A percentile compares a stretch with the other conserved stretches of the same genome.
Conservation (phyloP, 75 land plant genomes). For the Pinus albicaulis region DNA sequence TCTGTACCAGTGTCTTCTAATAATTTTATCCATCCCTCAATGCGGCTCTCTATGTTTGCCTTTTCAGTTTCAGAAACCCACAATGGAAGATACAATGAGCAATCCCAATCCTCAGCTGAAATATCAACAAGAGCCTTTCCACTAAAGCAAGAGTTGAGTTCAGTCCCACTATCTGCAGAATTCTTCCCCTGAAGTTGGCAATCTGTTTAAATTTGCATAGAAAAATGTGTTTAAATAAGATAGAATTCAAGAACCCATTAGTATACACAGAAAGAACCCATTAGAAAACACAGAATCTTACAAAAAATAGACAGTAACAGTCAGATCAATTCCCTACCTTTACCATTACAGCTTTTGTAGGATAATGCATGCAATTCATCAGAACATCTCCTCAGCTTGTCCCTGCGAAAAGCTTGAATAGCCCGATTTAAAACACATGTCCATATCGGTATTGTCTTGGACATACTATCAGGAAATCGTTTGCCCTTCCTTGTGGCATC, state of each 20-base stretch:
- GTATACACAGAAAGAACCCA: not conserved
- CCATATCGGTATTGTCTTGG: constrained; percentile 99
- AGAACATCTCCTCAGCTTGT: not conserved
- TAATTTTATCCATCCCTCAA: constrained; percentile 73
- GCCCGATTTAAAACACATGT: constrained; percentile 91
- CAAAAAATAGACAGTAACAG: not conserved
- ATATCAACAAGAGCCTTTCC: not conserved
- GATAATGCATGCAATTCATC: not conserved
- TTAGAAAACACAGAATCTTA: not conserved
- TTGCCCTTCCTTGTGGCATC: constrained; percentile 98
- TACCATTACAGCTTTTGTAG: not conserved
- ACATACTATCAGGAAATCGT: constrained; percentile 97
- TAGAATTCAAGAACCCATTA: not conserved
- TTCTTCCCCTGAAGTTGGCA: not conserved
- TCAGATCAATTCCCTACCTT: not conserved
- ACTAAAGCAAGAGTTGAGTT: not conserved
- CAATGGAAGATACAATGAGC: constrained; percentile 84
- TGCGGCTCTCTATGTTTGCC: constrained; percentile 50
- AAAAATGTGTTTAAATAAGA: not conserved
- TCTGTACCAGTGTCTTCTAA: constrained; percentile 78
- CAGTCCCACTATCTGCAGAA: not conserved
- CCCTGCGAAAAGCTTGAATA: constrained; percentile 11
- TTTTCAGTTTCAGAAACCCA: constrained; percentile 90
- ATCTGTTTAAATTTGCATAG: constrained; percentile 1
- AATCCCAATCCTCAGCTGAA: constrained; percentile 64